These are phyloP conservation scores for Bonnemaisonia californica DNA, from an alignment of 31 red algal species.

Conservation along the genomic window DNA sequence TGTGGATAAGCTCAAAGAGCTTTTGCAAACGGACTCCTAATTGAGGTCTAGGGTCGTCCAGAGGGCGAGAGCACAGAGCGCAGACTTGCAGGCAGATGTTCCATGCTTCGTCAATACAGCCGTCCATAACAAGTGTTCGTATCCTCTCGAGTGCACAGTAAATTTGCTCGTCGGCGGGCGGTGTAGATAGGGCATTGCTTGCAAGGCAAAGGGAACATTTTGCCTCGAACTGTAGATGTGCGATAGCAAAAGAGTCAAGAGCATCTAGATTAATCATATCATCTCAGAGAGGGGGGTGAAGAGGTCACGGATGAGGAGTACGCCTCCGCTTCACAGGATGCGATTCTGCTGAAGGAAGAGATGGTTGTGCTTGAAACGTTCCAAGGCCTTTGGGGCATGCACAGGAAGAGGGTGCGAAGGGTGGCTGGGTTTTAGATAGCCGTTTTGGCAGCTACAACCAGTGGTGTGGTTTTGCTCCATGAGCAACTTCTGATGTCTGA, in stretches of 20 bases:
- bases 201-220: conserved; percentile 16
- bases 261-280: conserved; percentile 74
- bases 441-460: too few relatives aligned
- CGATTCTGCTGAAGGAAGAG: too few relatives aligned
- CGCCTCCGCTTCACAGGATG: too few relatives aligned
- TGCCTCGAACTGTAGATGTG: conserved; percentile 51
- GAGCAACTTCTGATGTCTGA: too few relatives aligned
- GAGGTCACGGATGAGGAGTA: too few relatives aligned
- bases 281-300: conserved; percentile 26
- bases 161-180: conserved; percentile 26
- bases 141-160: conserved; percentile 43
- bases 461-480: too few relatives aligned
- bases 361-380: too few relatives aligned
- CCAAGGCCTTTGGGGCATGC: too few relatives aligned
- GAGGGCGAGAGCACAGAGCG: background rate
- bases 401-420: too few relatives aligned
- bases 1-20: conserved; percentile 54
- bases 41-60: conserved; percentile 48
- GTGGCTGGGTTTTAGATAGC: too few relatives aligned
- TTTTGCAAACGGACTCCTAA: conserved; percentile 65
- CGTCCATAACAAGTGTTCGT: conserved; percentile 51
- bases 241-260: conserved; percentile 48
- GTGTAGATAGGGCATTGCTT: conserved; percentile 2
- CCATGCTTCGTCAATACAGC: conserved; percentile 44
- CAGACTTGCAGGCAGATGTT: conserved; percentile 13